Evolutionary conservation across 805 yeast species (phyloP).

Genomic region (Starmerella apis): DNA sequence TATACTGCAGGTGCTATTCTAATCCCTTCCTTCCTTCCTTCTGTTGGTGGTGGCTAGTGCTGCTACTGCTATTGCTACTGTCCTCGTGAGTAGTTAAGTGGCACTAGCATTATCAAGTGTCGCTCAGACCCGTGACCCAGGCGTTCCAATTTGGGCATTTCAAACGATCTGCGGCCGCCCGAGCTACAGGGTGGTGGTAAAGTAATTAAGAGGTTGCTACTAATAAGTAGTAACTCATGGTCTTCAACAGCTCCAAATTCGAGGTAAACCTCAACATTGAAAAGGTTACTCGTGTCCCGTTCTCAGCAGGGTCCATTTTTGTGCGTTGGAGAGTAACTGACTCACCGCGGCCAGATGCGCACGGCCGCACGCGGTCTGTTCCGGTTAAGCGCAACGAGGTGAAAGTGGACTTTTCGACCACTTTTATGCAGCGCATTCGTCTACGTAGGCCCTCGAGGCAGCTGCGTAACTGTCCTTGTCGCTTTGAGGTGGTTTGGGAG

Average conservation of each 20-base stretch:
- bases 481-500: constrained; percentile 40
- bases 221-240: neutral
- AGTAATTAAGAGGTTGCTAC: no score
- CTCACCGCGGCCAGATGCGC: constrained; percentile 36
- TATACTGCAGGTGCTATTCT: no score
- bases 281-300: constrained; percentile 78
- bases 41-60: no score
- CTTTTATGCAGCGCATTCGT: constrained; percentile 36
- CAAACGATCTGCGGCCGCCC: neutral
- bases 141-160: no score
- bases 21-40: no score
- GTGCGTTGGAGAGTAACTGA: constrained; percentile 56
- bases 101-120: no score
- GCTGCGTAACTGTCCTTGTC: constrained; percentile 34
- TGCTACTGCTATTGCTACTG: no score
- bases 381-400: constrained; percentile 45
- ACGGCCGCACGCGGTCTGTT: constrained; percentile 39
- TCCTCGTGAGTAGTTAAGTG: no score
- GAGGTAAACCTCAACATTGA: constrained; percentile 47
- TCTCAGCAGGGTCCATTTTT: constrained; percentile 55
- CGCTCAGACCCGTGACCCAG: no score
- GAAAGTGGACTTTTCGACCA: constrained; percentile 38
- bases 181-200: no score
- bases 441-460: constrained; percentile 31
- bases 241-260: constrained; percentile 45